Conservation (phyloP, 176 grass and related monocot genomes). For the Oryza coarctata region DNA sequence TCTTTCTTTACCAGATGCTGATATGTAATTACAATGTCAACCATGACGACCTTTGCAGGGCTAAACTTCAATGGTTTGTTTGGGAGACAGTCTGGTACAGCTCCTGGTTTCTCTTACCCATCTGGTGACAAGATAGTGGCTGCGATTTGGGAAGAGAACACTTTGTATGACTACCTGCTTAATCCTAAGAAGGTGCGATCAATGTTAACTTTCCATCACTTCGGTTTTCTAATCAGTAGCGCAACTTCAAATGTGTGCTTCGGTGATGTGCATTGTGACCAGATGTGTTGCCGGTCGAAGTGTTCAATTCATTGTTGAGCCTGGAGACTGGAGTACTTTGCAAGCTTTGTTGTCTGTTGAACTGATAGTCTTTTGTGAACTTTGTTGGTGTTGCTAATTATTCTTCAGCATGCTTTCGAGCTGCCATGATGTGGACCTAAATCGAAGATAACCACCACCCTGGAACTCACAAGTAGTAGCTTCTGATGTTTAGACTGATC, state of each 20-base stretch:
- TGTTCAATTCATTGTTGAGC: neutral
- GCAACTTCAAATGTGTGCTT: neutral
- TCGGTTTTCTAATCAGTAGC: neutral
- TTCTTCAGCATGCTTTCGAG: neutral
- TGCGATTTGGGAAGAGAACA: conserved; percentile 79
- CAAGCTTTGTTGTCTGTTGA: neutral
- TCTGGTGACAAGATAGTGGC: conserved; percentile 79
- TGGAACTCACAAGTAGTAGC: neutral
- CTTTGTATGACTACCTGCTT: conserved; percentile 81
- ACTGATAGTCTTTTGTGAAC: neutral
- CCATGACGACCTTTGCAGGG: conserved; percentile 39
- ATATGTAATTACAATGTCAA: neutral
- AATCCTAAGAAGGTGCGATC: conserved; percentile 77
- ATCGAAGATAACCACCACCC: neutral
- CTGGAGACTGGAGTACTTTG: neutral
- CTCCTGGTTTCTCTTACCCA: conserved; percentile 72
- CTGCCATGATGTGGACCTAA: neutral
- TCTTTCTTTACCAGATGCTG: neutral
- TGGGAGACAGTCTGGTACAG: conserved; percentile 85
- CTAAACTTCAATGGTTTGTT: conserved; percentile 90
- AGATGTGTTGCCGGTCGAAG: neutral
- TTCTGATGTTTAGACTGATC: neutral
- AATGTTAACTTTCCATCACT: neutral
- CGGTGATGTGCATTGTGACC: neutral
- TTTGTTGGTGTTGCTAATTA: neutral